Evolutionary conservation across 2,329 filamentous ascomycete species (phyloP).

Genomic region (Elsinoe australis): DNA sequence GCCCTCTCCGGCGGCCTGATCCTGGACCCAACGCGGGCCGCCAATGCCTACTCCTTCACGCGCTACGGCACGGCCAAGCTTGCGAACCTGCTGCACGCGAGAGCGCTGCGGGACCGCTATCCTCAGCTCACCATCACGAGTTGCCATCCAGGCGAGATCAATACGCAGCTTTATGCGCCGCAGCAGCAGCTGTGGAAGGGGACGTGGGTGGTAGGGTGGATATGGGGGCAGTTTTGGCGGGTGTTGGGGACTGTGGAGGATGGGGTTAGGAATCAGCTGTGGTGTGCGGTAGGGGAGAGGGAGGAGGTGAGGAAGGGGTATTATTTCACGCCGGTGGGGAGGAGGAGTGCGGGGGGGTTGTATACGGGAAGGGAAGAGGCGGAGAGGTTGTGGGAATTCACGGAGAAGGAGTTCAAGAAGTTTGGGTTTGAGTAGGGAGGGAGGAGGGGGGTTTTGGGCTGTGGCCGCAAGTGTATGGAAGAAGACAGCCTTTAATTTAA

Average conservation of each 20-base stretch:
- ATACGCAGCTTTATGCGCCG: slow-evolving; percentile 36
- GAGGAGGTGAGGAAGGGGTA: slow-evolving; percentile 34
- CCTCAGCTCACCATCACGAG: slow-evolving; percentile 39
- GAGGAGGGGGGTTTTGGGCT: too few species aligned
- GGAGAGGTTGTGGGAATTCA: slow-evolving; percentile 35
- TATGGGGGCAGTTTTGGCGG: slow-evolving; percentile 21
- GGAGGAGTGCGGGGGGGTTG: slow-evolving; percentile 17
- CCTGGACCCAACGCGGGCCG: slow-evolving; percentile 28
- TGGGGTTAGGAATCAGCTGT: slow-evolving; percentile 38
- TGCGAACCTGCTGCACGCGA: slow-evolving; percentile 43
- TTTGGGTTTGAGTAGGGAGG: slow-evolving; percentile 19
- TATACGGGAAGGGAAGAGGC: slow-evolving; percentile 25
- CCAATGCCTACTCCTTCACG: slow-evolving; percentile 26
- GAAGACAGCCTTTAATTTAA: too few species aligned
- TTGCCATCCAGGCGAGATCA: slow-evolving; percentile 44
- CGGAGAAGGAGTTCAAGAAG: slow-evolving; percentile 22
- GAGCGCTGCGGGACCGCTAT: slow-evolving; percentile 37
- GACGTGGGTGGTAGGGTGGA: slow-evolving; percentile 11
- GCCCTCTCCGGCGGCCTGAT: slow-evolving; percentile 29
- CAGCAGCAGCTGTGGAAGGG: slow-evolving; percentile 25
- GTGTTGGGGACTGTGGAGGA: slow-evolving; percentile 19
- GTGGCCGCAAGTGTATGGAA: too few species aligned
- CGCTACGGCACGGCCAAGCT: slow-evolving; percentile 46
- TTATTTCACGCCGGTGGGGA: slow-evolving; percentile 39
- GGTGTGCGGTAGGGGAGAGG: slow-evolving; percentile 33